Base-by-base conservation (phyloP, 2,329 filamentous ascomycete species). In the Chaetomium strumarium region DNA sequence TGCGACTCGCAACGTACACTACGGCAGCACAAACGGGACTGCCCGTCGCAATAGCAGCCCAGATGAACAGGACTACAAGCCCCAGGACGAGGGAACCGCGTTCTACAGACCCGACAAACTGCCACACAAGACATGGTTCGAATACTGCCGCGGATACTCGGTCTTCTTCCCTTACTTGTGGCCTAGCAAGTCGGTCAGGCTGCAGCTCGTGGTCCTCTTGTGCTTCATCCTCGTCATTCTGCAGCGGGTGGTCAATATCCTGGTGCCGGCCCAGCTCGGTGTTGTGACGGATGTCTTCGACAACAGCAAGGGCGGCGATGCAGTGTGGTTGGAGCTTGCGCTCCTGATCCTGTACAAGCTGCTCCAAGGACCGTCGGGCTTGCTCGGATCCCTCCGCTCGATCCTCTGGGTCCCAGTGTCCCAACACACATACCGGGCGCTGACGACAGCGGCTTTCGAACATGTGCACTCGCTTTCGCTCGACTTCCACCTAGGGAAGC, bases 121-220 rank as follows among this genome's bases (percentile, higher is more conserved):
- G 9, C 91, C 90, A 2, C 87, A 88, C 61, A 90, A 88, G 60
- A 93, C 85, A 48, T 99, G 93, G 93, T 95, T 88, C 83, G 91
- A 97, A 66, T 99, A 99, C 68, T 75, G 96, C 55, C 84, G 86
- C 58, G 90, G 92, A 42, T 99, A 97, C 69, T 88, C 86, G 12
- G 76, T 96, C 47, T 96, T 99, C 71, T 95, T 97, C 67, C 92
- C 91, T 0, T 99, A 97, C 66, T 81, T 97, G 53, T 99, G 93
- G 93, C 93, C 93, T 0, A 86, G 84, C 63, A 92, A 92, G 64
- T 84, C 89, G 36, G 40, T 66, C 5, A 79, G 76, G 58, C 75
- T 99, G 51, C 86, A 96, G 72, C 59, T 90, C 20, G 79, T 91
- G 50, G 90, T 96, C 17, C 67, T 95, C 17, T 63, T 90, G 44